These are phyloP conservation scores for Zygosaccharomyces lentus DNA, from an alignment of 805 yeast species.

Conservation along the genomic window DNA sequence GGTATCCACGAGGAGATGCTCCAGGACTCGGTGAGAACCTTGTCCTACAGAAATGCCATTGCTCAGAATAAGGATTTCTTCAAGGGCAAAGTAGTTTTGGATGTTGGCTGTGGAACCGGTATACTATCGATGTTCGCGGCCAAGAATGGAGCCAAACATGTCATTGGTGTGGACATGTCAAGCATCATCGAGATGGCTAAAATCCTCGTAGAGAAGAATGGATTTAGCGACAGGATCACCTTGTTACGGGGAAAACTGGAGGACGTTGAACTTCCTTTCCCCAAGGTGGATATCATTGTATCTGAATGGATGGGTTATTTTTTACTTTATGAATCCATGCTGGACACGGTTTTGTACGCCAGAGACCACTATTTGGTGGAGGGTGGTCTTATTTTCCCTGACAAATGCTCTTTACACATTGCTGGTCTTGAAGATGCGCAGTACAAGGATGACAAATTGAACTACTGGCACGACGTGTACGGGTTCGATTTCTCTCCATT, in stretches of 20 bases:
- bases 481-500: slow-evolving; percentile 96
- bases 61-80: slow-evolving; percentile 82
- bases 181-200: slow-evolving; percentile 95
- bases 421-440: slow-evolving; percentile 93
- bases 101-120: slow-evolving; percentile 99
- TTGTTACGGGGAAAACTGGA: slow-evolving; percentile 89
- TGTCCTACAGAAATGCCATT: slow-evolving; percentile 88
- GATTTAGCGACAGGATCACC: slow-evolving; percentile 80
- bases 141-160: slow-evolving; percentile 97
- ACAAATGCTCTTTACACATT: slow-evolving; percentile 80
- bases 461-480: slow-evolving; percentile 94
- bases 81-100: slow-evolving; percentile 90
- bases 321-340: slow-evolving; percentile 92
- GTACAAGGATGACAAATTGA: slow-evolving; percentile 85
- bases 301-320: slow-evolving; percentile 99
- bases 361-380: slow-evolving; percentile 75
- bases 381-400: slow-evolving; percentile 93
- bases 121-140: slow-evolving; percentile 97
- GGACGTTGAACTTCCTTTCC: slow-evolving; percentile 81
- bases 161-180: slow-evolving; percentile 95
- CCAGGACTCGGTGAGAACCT: slow-evolving; percentile 89
- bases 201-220: slow-evolving; percentile 78
- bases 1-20: slow-evolving; percentile 99
- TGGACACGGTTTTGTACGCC: slow-evolving; percentile 91
- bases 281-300: slow-evolving; percentile 88